A percentile compares a stretch with the other conserved stretches of the same genome.
Conservation (phyloP, 768 basidiomycete genomes). For the Pleurotus tuber-regium region DNA sequence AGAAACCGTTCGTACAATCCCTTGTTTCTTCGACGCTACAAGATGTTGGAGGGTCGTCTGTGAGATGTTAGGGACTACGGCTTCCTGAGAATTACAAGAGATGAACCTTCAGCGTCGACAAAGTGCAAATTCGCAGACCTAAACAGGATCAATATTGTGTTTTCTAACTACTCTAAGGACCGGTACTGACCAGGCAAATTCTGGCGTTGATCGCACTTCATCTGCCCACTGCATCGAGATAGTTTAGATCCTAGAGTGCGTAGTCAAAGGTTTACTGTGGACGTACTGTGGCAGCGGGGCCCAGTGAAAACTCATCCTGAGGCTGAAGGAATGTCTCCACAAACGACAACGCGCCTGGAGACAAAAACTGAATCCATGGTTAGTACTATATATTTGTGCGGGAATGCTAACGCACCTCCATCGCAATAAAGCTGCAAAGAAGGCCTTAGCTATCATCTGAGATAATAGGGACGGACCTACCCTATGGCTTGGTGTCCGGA, state of each 20-base stretch:
- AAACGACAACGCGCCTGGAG: constrained; percentile 43
- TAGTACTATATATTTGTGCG: neutral
- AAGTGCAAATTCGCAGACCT: constrained; percentile 46
- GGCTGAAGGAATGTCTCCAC: constrained; percentile 44
- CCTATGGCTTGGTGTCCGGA: constrained; percentile 44
- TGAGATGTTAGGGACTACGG: no score
- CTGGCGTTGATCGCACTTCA: constrained; percentile 35
- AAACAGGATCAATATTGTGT: neutral
- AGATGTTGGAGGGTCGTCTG: constrained; percentile 42
- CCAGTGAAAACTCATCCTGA: constrained; percentile 42
- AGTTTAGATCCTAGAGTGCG: no score
- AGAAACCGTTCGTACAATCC: constrained; percentile 39
- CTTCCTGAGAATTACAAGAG: neutral
- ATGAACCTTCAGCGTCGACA: constrained; percentile 46
- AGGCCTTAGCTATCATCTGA: neutral
- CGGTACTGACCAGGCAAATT: constrained; percentile 35
- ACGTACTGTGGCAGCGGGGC: constrained; percentile 45
- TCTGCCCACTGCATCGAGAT: constrained; percentile 47
- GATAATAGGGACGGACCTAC: constrained; percentile 19
- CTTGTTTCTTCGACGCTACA: constrained; percentile 48
- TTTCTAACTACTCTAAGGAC: neutral
- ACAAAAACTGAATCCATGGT: constrained; percentile 38
- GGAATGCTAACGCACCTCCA: constrained; percentile 28
- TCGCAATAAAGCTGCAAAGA: constrained; percentile 35
- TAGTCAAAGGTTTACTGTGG: no score